A percentile compares a stretch with the other conserved stretches of the same genome.
Evolutionary conservation across 2,329 filamentous ascomycete genomes (phyloP).

Genomic region (Incumbomyces lentus): DNA sequence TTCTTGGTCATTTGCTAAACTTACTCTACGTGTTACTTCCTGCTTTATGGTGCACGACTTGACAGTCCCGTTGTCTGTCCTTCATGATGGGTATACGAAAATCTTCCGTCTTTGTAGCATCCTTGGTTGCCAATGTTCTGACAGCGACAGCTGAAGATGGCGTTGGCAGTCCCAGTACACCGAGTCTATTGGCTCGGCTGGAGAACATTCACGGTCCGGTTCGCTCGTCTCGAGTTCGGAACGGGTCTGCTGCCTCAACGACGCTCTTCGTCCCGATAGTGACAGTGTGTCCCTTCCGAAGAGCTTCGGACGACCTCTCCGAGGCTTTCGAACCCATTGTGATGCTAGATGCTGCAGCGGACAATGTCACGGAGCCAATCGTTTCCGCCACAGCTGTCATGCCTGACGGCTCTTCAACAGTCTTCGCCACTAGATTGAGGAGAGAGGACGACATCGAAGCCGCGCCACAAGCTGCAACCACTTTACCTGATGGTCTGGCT

Average conservation of each 20-base stretch:
- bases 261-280: constrained; percentile 14
- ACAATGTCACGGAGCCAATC: neutral
- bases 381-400: constrained; percentile 13
- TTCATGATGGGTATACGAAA: no score
- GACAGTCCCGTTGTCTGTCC: no score
- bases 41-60: no score
- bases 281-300: constrained; percentile 14
- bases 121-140: no score
- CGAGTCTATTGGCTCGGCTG: no score
- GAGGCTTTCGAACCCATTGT: neutral
- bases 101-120: no score
- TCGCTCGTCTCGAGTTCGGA: no score
- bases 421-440: constrained; percentile 11
- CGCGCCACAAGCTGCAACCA: neutral
- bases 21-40: no score
- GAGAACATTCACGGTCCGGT: no score
- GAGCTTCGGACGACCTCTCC: constrained; percentile 6
- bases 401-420: constrained; percentile 13
- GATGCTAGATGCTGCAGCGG: neutral
- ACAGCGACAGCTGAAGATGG: no score
- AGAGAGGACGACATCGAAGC: neutral
- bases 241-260: neutral
- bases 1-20: no score
- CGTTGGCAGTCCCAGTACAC: no score
- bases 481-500: neutral